These are phyloP conservation scores for Dentipellis fragilis DNA, from an alignment of 768 basidiomycete species.

Conservation along the genomic window DNA sequence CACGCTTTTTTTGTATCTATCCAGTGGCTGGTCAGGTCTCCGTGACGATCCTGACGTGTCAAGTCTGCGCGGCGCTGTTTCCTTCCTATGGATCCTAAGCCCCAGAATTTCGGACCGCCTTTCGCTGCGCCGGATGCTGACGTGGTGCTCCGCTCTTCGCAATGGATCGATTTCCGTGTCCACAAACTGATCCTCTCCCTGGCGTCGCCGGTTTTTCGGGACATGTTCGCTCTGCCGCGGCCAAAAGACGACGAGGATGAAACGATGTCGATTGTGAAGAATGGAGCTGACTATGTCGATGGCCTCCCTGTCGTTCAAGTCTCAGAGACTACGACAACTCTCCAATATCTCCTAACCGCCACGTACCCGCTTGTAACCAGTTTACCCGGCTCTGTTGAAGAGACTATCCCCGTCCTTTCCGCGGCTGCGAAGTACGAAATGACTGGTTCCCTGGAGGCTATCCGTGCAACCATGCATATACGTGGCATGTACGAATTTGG, in stretches of 20 bases:
- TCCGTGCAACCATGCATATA: not conserved
- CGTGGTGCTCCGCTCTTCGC: not conserved
- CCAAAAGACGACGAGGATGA: not conserved
- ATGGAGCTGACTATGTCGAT: too few species aligned
- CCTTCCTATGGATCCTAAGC: too few species aligned
- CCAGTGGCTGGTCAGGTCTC: too few species aligned
- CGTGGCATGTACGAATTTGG: not conserved
- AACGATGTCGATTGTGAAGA: too few species aligned
- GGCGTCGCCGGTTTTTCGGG: not conserved
- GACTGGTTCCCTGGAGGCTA: not conserved
- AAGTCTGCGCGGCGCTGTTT: too few species aligned
- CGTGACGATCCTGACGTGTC: too few species aligned
- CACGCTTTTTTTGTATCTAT: too few species aligned
- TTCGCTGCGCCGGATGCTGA: too few species aligned
- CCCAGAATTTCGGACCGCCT: too few species aligned
- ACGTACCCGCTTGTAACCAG: not conserved
- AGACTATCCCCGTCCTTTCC: conserved; percentile 3
- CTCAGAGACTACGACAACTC: not conserved
- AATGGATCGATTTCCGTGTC: not conserved
- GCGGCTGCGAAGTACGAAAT: conserved; percentile 17
- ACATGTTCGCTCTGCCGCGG: not conserved
- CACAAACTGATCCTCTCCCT: not conserved
- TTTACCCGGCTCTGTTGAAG: not conserved
- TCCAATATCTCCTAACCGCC: not conserved
- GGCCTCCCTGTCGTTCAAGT: too few species aligned